Base-by-base conservation (phyloP, 257 asterid genomes). In the Agastache rugosa region DNA sequence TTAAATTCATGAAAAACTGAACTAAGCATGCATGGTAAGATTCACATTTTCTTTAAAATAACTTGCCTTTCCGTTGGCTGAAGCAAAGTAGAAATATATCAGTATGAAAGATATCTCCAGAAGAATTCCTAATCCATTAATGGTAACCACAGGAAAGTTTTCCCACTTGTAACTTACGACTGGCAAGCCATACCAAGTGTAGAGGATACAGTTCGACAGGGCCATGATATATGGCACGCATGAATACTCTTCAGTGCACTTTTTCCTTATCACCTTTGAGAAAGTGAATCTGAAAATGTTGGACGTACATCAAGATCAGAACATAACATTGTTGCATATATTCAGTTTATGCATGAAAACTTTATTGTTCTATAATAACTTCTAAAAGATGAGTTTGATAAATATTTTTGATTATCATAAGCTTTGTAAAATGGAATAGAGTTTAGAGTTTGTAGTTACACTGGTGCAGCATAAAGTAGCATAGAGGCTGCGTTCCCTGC, bases 151-250 rank as follows among this genome's bases (percentile, higher is more conserved):
- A 0, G 90, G 85, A 48, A 92, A 84, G 78, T 92, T 90, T 74
- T 92, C 93, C 96, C 96, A 90, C 68, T 80, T 72, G 75, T 67
- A 59, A 56, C 97, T 92, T 31, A 92, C 97, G 0, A 92, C 69
- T 39, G 97, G 97, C 78, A 88, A 83, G 1, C 96, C 97, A 27
- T 92, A 92, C 97, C 97, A 92, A 42, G 93, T 81, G 80, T 92
- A 92, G 53, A 90, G 82, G 42, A 75, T 82, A 34, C 96, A 88
- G 73, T 92, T 92, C 61, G 79, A 63, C 11, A 92, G 76, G 10
- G 97, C 93, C 56, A 92, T 16, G 58, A 81, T 71, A 71, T 92
- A 92, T 0, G 97, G 96, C 60, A 90, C 79, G 2, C 96, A 88
- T 3, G 97, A 86, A 79, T 82, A 90, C 44, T 75, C 96, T 74